Conservation (phyloP, 2,329 filamentous ascomycete species). For the Fusarium graminum region DNA sequence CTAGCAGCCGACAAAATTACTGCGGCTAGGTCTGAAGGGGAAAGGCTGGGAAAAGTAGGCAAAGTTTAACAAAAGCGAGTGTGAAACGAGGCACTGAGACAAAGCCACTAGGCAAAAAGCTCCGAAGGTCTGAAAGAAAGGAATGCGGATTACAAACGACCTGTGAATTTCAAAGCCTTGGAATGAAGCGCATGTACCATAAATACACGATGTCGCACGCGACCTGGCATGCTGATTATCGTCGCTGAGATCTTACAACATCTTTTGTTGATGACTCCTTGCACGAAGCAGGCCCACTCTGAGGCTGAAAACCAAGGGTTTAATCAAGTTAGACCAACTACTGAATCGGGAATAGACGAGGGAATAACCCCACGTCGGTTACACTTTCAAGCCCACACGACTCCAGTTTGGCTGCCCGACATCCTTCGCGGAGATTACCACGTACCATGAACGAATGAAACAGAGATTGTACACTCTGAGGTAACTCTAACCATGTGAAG, state of each 20-base stretch:
- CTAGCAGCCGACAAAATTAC: background rate
- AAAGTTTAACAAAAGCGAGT: background rate
- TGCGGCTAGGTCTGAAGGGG: background rate
- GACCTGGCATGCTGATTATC: no score
- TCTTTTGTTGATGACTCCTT: background rate
- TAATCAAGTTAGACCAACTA: slow-evolving; percentile 2
- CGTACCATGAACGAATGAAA: background rate
- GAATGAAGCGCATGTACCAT: no score
- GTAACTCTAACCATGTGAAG: background rate
- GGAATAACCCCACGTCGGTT: background rate
- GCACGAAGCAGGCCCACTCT: background rate
- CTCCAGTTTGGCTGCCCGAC: background rate
- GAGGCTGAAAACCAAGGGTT: background rate
- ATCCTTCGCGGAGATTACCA: slow-evolving; percentile 2
- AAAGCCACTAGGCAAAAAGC: background rate
- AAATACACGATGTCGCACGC: no score
- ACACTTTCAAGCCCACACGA: background rate
- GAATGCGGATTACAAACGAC: no score
- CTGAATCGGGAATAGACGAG: background rate
- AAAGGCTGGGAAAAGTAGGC: background rate
- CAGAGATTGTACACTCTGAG: background rate
- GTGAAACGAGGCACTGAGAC: background rate
- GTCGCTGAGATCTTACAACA: background rate
- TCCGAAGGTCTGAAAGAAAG: background rate
- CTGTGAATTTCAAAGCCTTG: no score